These are phyloP conservation scores for Ophiocytium majus DNA, from an alignment of 352 stramenopile genomes.

Conservation along the genomic window DNA sequence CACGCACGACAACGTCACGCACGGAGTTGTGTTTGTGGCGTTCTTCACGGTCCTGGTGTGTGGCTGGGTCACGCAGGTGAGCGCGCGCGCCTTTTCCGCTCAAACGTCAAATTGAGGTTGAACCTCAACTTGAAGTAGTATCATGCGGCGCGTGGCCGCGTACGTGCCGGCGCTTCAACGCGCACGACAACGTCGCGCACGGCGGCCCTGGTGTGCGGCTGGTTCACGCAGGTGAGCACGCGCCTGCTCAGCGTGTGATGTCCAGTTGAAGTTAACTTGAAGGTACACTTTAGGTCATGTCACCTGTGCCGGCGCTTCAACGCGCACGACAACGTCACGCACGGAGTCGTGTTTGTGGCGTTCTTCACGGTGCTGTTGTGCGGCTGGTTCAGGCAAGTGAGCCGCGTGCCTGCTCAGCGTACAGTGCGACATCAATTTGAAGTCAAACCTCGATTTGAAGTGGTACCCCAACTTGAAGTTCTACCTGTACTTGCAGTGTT, in stretches of 20 bases:
- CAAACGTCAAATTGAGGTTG: too few species aligned
- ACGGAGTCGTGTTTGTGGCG: background rate
- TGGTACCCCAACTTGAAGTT: too few species aligned
- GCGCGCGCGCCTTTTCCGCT: too few species aligned
- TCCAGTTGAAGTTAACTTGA: too few species aligned
- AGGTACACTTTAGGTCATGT: too few species aligned
- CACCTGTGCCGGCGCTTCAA: background rate
- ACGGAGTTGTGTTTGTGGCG: background rate
- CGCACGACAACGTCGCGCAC: background rate
- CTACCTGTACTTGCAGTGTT: too few species aligned
- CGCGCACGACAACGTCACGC: background rate
- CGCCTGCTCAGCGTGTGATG: too few species aligned
- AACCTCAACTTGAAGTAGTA: too few species aligned
- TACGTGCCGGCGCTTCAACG: background rate
- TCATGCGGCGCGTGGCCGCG: background rate
- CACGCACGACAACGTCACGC: background rate
- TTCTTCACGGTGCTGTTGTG: background rate
- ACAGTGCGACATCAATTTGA: too few species aligned
- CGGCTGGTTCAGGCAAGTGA: constrained; percentile 23
- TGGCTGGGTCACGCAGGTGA: constrained; percentile 22
- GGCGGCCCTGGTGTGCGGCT: background rate
- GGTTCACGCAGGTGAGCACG: too few species aligned
- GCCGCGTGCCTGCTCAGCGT: too few species aligned
- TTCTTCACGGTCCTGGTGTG: background rate
- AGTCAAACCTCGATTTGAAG: too few species aligned